These are phyloP conservation scores for Kingdonia uniflora DNA, from an alignment of 164 flowering plant species.

Conservation along the genomic window DNA sequence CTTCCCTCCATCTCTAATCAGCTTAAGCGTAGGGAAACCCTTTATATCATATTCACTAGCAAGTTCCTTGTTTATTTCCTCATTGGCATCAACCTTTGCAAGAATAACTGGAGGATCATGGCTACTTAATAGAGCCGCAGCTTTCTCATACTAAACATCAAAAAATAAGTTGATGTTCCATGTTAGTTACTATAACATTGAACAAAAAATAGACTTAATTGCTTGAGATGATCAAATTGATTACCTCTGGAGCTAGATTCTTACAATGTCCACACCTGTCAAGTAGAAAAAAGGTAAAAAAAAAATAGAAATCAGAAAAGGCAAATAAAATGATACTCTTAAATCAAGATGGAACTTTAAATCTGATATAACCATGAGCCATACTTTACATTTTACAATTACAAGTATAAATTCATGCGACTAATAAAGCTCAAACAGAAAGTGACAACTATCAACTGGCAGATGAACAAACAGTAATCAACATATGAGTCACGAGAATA, in stretches of 20 bases:
- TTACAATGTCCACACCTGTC: constrained; percentile 96
- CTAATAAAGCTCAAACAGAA: too few relatives aligned
- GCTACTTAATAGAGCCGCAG: constrained; percentile 60
- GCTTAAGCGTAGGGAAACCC: constrained; percentile 86
- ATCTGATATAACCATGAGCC: not conserved
- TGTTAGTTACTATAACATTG: too few relatives aligned
- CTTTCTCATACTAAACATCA: constrained; percentile 68
- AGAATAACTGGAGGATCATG: constrained; percentile 59
- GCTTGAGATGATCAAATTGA: not conserved
- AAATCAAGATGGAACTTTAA: not conserved
- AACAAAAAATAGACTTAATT: not conserved
- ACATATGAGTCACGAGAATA: too few relatives aligned
- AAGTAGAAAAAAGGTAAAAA: not conserved
- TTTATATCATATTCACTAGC: constrained; percentile 42
- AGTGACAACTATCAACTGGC: too few relatives aligned
- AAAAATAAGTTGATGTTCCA: not conserved
- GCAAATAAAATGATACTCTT: not conserved
- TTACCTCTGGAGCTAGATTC: constrained; percentile 94
- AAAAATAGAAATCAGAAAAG: not conserved
- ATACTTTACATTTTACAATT: not conserved
- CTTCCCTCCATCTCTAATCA: constrained; percentile 73
- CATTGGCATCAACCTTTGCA: constrained; percentile 86
- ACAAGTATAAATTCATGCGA: not conserved
- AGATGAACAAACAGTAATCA: too few relatives aligned
- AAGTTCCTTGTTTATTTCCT: constrained; percentile 57